Percentiles rank a stretch among this genome's conserved stretches.
Evolutionary conservation across 176 grass and related monocot genomes (phyloP).

Genomic region (Eragrostis curvula): DNA sequence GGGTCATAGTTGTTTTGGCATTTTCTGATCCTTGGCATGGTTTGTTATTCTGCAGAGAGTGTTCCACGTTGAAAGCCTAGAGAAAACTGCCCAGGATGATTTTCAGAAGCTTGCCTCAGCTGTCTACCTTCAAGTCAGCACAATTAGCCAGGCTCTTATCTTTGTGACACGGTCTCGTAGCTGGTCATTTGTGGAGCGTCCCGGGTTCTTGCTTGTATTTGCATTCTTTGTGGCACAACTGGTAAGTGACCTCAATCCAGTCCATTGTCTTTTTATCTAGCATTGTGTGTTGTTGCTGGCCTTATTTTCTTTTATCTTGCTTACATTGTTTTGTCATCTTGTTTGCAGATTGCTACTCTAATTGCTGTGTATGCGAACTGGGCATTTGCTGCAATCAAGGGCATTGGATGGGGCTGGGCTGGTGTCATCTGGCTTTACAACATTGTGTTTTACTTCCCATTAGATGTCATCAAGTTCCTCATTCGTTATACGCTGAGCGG

Average conservation of each 20-base stretch:
- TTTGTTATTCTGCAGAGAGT: conserved; percentile 58
- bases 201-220: conserved; percentile 73
- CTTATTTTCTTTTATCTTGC: not conserved
- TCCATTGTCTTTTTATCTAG: conserved; percentile 5
- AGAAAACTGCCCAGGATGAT: conserved; percentile 84
- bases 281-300: not conserved
- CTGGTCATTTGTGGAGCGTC: conserved; percentile 91
- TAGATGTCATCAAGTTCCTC: conserved; percentile 90
- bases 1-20: not conserved
- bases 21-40: conserved; percentile 36
- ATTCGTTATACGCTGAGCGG: conserved; percentile 82
- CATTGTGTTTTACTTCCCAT: conserved; percentile 75
- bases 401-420: conserved; percentile 92
- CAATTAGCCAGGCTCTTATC: conserved; percentile 87
- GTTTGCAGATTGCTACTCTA: conserved; percentile 74
- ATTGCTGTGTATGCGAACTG: conserved; percentile 86
- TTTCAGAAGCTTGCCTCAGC: conserved; percentile 89
- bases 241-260: conserved; percentile 39
- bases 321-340: conserved; percentile 30
- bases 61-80: conserved; percentile 82
- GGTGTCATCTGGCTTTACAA: conserved; percentile 94
- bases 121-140: conserved; percentile 93
- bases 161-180: conserved; percentile 89
- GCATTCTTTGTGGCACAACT: conserved; percentile 89
- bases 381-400: conserved; percentile 81